A percentile compares a stretch with the other conserved stretches of the same genome.
Conservation (phyloP, 2,329 filamentous ascomycete species). For the Coniella vitis region DNA sequence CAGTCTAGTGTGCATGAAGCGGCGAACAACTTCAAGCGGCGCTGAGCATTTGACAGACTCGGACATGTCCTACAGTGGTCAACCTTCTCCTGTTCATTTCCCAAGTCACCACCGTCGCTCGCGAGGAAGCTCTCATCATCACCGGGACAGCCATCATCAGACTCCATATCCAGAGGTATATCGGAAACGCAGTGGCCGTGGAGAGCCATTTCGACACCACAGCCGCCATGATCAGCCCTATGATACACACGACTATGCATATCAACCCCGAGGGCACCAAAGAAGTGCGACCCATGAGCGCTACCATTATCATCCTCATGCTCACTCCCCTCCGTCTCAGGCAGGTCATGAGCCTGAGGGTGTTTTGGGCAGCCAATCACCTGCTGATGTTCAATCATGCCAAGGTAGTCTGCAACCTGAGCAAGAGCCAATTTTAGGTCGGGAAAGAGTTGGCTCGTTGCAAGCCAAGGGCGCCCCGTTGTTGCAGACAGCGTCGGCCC, state of each 20-base stretch:
- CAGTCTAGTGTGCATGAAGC: constrained; percentile 17
- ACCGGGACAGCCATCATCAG: neutral
- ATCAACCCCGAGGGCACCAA: neutral
- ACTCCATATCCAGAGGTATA: neutral
- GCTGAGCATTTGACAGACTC: constrained; percentile 11
- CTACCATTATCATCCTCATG: constrained; percentile 9
- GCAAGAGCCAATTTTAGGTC: neutral
- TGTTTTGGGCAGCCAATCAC: neutral
- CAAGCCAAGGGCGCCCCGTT: neutral
- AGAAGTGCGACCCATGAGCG: constrained; percentile 3
- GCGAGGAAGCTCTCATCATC: neutral
- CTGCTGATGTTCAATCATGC: neutral
- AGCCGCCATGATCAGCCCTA: neutral
- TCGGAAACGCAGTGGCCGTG: neutral
- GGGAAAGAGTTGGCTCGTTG: neutral
- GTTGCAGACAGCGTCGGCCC: neutral
- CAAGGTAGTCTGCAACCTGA: neutral
- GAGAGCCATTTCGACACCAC: neutral
- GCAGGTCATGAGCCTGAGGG: neutral
- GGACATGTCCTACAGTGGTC: neutral
- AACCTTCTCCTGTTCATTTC: neutral
- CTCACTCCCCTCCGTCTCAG: constrained; percentile 3
- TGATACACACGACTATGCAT: neutral
- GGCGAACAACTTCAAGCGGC: neutral
- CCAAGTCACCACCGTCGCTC: neutral